phyloP scores from a whole-genome alignment of 305 asterid species.

The Fraxinus angustifolia region DNA sequence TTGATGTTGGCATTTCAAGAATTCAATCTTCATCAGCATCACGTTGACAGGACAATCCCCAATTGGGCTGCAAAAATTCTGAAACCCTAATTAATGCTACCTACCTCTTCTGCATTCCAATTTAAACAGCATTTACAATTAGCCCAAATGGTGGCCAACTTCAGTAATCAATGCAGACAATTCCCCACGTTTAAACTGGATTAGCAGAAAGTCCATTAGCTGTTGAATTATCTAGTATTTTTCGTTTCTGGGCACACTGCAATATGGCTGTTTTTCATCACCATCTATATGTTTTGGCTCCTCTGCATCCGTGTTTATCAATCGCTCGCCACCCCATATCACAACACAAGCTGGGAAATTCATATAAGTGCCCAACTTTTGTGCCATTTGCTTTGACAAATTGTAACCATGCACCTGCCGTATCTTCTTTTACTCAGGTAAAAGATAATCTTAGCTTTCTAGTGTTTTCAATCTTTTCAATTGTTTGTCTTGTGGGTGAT shows the following conservation, averaged over 20 bases:
- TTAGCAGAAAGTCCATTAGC: background rate
- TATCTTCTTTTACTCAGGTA: slow-evolving; percentile 59
- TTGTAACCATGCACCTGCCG: slow-evolving; percentile 36
- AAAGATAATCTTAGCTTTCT: background rate
- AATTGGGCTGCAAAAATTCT: background rate
- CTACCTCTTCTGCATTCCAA: background rate
- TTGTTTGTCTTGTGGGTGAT: background rate
- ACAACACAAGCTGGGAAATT: slow-evolving; percentile 14
- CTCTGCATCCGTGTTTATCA: slow-evolving; percentile 24
- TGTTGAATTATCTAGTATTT: background rate
- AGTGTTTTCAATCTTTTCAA: background rate
- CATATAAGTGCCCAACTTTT: slow-evolving; percentile 23
- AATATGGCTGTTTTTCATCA: slow-evolving; percentile 32
- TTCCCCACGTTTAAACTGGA: background rate
- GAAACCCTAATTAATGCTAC: slow-evolving; percentile 24
- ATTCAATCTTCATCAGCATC: background rate
- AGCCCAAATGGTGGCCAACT: background rate
- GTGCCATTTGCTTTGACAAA: slow-evolving; percentile 37
- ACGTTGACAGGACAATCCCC: background rate
- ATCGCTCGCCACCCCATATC: slow-evolving; percentile 8
- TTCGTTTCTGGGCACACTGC: background rate
- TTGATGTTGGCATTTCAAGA: background rate
- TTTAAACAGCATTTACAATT: background rate
- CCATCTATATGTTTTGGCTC: slow-evolving; percentile 17
- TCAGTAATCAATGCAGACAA: background rate